Evolutionary conservation across 352 stramenopile genomes (phyloP).

Genomic region (Pythium rishiriense): DNA sequence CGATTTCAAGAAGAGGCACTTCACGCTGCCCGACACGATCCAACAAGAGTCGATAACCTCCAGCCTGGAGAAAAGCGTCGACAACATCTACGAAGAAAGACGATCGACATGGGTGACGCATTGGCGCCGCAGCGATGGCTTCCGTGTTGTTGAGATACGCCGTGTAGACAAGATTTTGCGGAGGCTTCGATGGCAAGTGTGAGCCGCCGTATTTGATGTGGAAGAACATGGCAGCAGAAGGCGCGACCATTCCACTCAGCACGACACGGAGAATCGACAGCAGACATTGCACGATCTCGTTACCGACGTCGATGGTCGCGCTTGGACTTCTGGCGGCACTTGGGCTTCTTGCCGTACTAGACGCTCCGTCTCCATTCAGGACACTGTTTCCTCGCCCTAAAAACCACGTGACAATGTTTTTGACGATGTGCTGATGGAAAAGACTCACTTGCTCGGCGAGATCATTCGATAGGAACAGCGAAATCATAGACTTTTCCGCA

Average conservation of each 20-base stretch:
- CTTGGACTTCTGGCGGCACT: neutral
- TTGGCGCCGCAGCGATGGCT: slow-evolving; percentile 48
- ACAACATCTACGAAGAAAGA: slow-evolving; percentile 85
- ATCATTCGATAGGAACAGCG: slow-evolving; percentile 65
- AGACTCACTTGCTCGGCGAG: slow-evolving; percentile 73
- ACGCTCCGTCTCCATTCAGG: neutral
- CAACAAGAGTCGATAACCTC: slow-evolving; percentile 73
- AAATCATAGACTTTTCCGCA: slow-evolving; percentile 75
- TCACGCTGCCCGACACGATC: slow-evolving; percentile 49
- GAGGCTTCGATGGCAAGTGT: slow-evolving; percentile 50
- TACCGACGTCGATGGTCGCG: slow-evolving; percentile 6
- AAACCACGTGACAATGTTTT: slow-evolving; percentile 73
- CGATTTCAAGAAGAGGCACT: slow-evolving; percentile 55
- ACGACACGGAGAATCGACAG: slow-evolving; percentile 77
- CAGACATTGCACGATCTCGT: slow-evolving; percentile 35
- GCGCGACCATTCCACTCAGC: slow-evolving; percentile 55
- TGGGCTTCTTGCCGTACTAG: neutral
- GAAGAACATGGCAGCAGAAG: slow-evolving; percentile 75
- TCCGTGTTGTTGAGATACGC: slow-evolving; percentile 70
- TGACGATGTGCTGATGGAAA: slow-evolving; percentile 81
- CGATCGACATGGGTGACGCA: slow-evolving; percentile 71
- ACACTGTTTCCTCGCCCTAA: slow-evolving; percentile 17
- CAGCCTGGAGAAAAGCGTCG: slow-evolving; percentile 82
- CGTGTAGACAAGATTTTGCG: slow-evolving; percentile 73
- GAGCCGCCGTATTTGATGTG: slow-evolving; percentile 81